Conservation (phyloP, 352 stramenopile genomes). For the Globisporangium lucens region DNA sequence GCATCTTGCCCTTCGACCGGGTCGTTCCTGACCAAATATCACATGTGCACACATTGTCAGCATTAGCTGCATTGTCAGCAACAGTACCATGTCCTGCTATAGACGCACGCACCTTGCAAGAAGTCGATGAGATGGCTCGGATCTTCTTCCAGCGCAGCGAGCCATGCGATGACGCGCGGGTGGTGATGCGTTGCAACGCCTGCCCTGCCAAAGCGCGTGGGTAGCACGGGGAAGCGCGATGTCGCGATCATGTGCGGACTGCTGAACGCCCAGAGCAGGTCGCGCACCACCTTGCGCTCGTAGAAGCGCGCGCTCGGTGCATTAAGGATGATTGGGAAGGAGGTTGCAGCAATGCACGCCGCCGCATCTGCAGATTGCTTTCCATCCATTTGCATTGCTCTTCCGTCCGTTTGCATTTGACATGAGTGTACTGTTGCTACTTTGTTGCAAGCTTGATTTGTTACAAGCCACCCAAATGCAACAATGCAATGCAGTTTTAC, state of each 20-base stretch:
- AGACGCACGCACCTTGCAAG: slow-evolving; percentile 35
- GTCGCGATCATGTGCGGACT: slow-evolving; percentile 58
- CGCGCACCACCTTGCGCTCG: slow-evolving; percentile 56
- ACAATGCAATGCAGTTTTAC: no score
- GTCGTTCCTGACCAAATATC: slow-evolving; percentile 27
- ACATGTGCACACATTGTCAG: not conserved
- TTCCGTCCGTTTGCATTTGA: no score
- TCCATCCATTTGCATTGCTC: not conserved
- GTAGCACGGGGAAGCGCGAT: slow-evolving; percentile 42
- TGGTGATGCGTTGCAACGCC: slow-evolving; percentile 20
- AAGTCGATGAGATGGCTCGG: slow-evolving; percentile 46
- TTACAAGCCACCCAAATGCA: no score
- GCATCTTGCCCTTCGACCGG: slow-evolving; percentile 24
- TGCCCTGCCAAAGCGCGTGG: slow-evolving; percentile 26
- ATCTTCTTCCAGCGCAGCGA: slow-evolving; percentile 38
- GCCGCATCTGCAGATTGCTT: not conserved
- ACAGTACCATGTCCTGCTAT: not conserved
- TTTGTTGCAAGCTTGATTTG: no score
- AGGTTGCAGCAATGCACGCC: not conserved
- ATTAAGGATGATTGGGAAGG: not conserved
- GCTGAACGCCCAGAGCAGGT: slow-evolving; percentile 59
- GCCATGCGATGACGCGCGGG: slow-evolving; percentile 40
- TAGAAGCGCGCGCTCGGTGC: slow-evolving; percentile 9
- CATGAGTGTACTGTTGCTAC: no score
- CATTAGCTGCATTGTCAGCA: not conserved